These are phyloP conservation scores for Nemania abortiva DNA, from an alignment of 2,329 filamentous ascomycete genomes.

Conservation along the genomic window DNA sequence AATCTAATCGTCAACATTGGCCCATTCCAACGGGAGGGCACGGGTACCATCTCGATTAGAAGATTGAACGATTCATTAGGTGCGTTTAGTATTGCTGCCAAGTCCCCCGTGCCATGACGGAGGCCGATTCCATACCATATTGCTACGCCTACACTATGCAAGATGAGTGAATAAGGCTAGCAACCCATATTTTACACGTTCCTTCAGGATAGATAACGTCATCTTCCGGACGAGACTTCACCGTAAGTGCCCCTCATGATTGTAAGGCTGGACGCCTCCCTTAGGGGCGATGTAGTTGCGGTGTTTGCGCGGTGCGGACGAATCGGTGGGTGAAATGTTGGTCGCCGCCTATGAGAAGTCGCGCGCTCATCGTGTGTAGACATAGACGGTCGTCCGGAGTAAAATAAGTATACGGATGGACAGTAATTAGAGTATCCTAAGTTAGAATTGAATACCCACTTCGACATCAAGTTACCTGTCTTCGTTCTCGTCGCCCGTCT, in stretches of 20 bases:
- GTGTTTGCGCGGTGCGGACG: too few species aligned
- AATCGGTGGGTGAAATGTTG: too few species aligned
- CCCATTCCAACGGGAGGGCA: neutral
- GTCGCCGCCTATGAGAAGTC: too few species aligned
- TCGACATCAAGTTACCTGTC: too few species aligned
- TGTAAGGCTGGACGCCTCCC: too few species aligned
- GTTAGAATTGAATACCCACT: too few species aligned
- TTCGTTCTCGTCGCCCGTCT: too few species aligned
- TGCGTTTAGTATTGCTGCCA: neutral
- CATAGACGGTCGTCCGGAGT: too few species aligned
- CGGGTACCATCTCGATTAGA: constrained; percentile 1
- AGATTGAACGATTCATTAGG: constrained; percentile 9
- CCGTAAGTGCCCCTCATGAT: neutral
- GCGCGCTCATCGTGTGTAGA: too few species aligned
- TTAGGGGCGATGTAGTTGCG: too few species aligned
- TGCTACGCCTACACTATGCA: neutral
- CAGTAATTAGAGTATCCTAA: too few species aligned
- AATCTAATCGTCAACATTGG: neutral
- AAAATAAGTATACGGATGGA: too few species aligned
- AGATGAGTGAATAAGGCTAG: neutral
- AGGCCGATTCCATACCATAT: neutral
- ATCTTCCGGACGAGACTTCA: neutral
- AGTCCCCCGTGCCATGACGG: neutral
- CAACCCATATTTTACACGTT: neutral
- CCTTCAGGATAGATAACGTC: neutral